Conservation (phyloP, 257 asterid species). For the Henckelia pumila region DNA sequence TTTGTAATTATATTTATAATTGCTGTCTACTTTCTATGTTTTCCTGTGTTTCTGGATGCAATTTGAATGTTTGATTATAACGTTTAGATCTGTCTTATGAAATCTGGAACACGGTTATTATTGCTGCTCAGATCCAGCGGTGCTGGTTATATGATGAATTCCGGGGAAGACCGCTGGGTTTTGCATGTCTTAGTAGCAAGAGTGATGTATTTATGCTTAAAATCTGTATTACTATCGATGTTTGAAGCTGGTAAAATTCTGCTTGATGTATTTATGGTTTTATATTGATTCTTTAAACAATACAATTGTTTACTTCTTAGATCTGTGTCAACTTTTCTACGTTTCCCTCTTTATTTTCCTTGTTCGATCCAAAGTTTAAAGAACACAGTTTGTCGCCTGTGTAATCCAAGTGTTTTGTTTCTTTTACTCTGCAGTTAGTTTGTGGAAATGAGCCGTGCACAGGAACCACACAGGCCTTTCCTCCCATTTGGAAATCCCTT, state of each 20-base stretch:
- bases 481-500: conserved; percentile 80
- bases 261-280: not conserved
- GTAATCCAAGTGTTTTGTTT: not conserved
- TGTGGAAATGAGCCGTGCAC: conserved; percentile 56
- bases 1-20: too few species aligned
- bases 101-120: not conserved
- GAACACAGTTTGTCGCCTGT: not conserved
- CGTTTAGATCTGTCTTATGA: not conserved
- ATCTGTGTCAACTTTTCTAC: not conserved
- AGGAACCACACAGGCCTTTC: conserved; percentile 55
- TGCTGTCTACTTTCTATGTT: too few species aligned
- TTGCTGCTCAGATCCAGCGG: not conserved
- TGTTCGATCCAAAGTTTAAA: not conserved
- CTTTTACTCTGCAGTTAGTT: conserved; percentile 34
- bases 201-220: not conserved
- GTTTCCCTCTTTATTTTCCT: not conserved
- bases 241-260: not conserved
- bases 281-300: not conserved
- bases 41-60: not conserved
- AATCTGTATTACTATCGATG: not conserved
- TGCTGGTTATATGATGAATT: not conserved
- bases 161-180: not conserved
- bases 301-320: not conserved
- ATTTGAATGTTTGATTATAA: not conserved
- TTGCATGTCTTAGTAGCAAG: not conserved